Evolutionary conservation across 345 rosid genomes (phyloP).

Genomic region (Draba incana): DNA sequence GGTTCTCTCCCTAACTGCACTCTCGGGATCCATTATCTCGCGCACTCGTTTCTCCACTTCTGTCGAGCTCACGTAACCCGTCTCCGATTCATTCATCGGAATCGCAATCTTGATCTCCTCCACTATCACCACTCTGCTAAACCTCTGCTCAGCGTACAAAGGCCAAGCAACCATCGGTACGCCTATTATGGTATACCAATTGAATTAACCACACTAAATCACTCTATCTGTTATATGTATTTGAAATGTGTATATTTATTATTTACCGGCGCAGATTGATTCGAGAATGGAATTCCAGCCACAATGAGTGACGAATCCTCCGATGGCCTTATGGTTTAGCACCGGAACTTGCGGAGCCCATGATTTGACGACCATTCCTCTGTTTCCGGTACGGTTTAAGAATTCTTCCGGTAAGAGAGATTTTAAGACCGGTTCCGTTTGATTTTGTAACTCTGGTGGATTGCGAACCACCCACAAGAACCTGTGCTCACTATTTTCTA

Average conservation of each 20-base stretch:
- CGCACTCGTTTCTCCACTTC: slow-evolving; percentile 61
- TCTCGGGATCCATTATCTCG: slow-evolving; percentile 58
- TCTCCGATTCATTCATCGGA: slow-evolving; percentile 46
- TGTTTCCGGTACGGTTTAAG: slow-evolving; percentile 41
- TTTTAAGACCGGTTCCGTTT: slow-evolving; percentile 37
- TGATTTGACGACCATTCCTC: slow-evolving; percentile 53
- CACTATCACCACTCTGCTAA: slow-evolving; percentile 50
- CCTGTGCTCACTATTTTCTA: slow-evolving; percentile 54
- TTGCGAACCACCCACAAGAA: slow-evolving; percentile 62
- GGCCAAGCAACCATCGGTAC: slow-evolving; percentile 65
- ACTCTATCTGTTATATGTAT: neutral
- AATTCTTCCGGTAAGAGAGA: slow-evolving; percentile 54
- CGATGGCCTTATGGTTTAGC: slow-evolving; percentile 51
- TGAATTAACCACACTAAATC: neutral
- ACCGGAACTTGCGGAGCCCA: slow-evolving; percentile 72
- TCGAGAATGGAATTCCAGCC: slow-evolving; percentile 79
- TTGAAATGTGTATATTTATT: neutral
- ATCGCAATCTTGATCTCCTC: slow-evolving; percentile 60
- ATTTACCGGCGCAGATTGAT: slow-evolving; percentile 50
- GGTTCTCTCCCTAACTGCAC: slow-evolving; percentile 40
- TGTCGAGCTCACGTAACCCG: slow-evolving; percentile 47
- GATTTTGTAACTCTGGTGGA: slow-evolving; percentile 42
- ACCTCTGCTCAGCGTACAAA: slow-evolving; percentile 55
- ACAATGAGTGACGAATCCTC: slow-evolving; percentile 72
- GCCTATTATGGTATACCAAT: slow-evolving; percentile 19